Evolutionary conservation across 1,284 basidiomycete species (phyloP), one percentile per base, ranked within the genome.

Genomic region (Gomphus bonarii): DNA sequence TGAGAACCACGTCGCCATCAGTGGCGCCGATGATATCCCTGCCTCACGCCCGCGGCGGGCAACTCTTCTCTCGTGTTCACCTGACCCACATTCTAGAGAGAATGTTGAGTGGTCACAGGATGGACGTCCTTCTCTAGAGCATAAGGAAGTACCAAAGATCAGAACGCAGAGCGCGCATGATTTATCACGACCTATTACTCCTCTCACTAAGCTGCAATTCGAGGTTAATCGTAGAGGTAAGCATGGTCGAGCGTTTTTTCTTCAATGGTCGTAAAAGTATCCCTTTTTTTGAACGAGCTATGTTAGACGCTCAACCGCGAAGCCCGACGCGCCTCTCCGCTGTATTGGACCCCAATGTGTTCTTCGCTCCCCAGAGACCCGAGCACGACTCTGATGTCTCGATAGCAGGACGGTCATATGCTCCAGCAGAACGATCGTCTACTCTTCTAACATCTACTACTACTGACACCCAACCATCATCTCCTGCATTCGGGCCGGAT

Each of bases 51-150:
- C 69, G 59, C 78, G 85, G 38, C 76, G 85, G 7, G 82, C 81
- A 30, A 88, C 85, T 1, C 80, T 88, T 59, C 78, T 81, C 14
- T 77, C 79, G 36, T 71, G 73, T 22, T 82, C 83, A 0, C 84
- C 82, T 3, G 74, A 77, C 55, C 70, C 68, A 22, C 33, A 7
- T 18, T 7, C 40, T 22, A 7, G 52, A 11, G 42, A 30, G 16
- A 49, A 44, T 18, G 25, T 5, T 2, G 40, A 55, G 11, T 31
- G 33, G 22, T 12, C 46, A 14, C 44, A 11, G 8, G 30, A 50
- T 22, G 30, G 43, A 8, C 20, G 16, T 2, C 14, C 35, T 20
- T 9, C n/a, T n/a, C 18, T 16, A 12, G 33, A 6, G 10, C 47
- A 49, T 18, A 22, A 35, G 8, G 25, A n/a, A 18, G 48, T 75